Conservation (phyloP, 139 green algal genomes). For the Choricystis sp. region DNA sequence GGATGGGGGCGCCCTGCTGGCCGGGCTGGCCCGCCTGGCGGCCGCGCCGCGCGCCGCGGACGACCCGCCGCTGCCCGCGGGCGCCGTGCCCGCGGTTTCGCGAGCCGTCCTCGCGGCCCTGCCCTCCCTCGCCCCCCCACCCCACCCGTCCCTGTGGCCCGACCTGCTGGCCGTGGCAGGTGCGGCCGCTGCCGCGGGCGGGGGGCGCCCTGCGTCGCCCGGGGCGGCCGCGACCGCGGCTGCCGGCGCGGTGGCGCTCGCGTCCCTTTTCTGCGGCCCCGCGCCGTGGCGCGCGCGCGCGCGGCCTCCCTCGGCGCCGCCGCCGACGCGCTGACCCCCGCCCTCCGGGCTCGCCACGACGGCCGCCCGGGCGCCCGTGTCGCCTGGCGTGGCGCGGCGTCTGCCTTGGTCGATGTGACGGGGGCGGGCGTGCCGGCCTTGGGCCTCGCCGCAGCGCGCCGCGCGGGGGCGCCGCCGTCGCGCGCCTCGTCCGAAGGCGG, state of each 20-base stretch:
- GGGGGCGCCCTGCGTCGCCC: too few species aligned
- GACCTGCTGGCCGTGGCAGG: not conserved
- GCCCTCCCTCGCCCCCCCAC: not conserved
- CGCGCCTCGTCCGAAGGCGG: not conserved
- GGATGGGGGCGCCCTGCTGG: not conserved
- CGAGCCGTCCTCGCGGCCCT: not conserved
- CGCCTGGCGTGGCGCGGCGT: not conserved
- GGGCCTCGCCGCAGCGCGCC: too few species aligned
- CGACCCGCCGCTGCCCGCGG: not conserved
- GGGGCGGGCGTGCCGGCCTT: not conserved
- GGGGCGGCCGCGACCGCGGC: too few species aligned
- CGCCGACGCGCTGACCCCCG: not conserved
- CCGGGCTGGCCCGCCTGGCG: not conserved
- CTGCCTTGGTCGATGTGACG: not conserved
- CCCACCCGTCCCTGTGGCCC: not conserved
- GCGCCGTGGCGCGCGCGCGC: too few species aligned
- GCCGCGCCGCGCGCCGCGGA: too few species aligned
- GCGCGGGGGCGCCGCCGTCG: too few species aligned
- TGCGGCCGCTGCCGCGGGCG: not conserved
- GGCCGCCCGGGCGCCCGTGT: too few species aligned
- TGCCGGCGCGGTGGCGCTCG: not conserved
- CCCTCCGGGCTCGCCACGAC: not conserved
- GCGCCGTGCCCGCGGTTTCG: not conserved
- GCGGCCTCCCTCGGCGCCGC: too few species aligned
- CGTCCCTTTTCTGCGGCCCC: not conserved